Evolutionary conservation across 305 asterid genomes (phyloP), one percentile per base, ranked within the genome.

Genomic region (Solanum aculeatissimum): DNA sequence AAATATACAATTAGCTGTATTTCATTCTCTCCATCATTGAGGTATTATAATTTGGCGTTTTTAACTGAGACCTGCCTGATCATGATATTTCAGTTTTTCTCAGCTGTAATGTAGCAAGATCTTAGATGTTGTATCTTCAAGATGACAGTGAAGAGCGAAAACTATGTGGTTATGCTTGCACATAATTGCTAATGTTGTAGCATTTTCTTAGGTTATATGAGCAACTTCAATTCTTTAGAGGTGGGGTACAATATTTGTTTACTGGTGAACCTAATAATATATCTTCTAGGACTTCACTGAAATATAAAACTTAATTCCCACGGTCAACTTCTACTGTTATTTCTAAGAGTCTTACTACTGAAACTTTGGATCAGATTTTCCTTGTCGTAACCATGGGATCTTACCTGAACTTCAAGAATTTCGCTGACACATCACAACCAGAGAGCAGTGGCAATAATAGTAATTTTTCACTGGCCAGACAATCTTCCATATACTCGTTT

Each of bases 401-500:
- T 78, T 89, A 84, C 88, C 85, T 88, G 88, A 91, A 94, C 89
- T 94, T 94, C 93, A 91, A 89, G 89, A 87, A 88, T 86, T 85
- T 87, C 68, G 93, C 88, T 40, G 93, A 90, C 58, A 43, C 86
- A 6, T 63, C 80, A 23, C 92, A 77, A 65, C 89, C 87, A 42
- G 91, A 92, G 83, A 90, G 84, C 80, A 81, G 77, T 68, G 84
- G 84, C 63, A 49, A 49, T 75, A 75, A 27, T 75, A 89, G 84
- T 54, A 89, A 86, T 83, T 86, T 80, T 35, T 89, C 92, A 3
- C 85, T 93, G 92, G 90, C 60, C 84, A 89, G 94, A 27, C 95
- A 94, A 84, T 88, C 97, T 57, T 93, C 98, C 6, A 79, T 94
- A 85, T 94, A 85, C 84, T 89, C 94, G 32, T 88, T 94, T 49